Percentiles rank a stretch among this genome's conserved stretches.
Conservation (phyloP, 75 land plant species). For the Cryptomeria japonica region DNA sequence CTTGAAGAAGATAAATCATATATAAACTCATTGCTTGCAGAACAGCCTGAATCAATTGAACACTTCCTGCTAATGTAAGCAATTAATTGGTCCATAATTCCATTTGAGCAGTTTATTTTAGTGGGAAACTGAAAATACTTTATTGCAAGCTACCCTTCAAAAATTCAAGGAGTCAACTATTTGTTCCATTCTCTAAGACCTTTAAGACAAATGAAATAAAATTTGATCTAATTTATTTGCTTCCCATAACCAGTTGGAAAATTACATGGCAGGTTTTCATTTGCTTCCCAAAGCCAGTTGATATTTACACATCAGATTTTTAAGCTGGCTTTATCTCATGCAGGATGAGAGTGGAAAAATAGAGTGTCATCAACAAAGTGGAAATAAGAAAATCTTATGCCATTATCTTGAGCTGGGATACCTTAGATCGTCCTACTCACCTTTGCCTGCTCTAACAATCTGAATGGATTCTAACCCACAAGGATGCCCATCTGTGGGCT, state of each 20-base stretch:
- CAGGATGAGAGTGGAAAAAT: no score
- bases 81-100: neutral
- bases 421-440: neutral
- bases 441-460: neutral
- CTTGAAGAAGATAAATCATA: neutral
- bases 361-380: neutral
- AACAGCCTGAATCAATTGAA: neutral
- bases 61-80: neutral
- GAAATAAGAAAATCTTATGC: neutral
- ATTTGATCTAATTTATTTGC: no score
- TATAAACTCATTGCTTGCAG: neutral
- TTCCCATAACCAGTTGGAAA: neutral
- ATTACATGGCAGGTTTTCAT: no score
- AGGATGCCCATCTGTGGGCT: neutral
- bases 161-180: neutral
- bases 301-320: neutral
- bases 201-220: no score
- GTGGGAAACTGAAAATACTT: neutral
- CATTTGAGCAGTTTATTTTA: no score
- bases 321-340: neutral
- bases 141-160: neutral
- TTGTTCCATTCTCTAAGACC: neutral
- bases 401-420: neutral
- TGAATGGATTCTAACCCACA: neutral
- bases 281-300: neutral